A percentile compares a stretch with the other conserved stretches of the same genome.
Evolutionary conservation across 2,329 filamentous ascomycete genomes (phyloP).

Genomic region (Ophiocordyceps camponoti-floridani): DNA sequence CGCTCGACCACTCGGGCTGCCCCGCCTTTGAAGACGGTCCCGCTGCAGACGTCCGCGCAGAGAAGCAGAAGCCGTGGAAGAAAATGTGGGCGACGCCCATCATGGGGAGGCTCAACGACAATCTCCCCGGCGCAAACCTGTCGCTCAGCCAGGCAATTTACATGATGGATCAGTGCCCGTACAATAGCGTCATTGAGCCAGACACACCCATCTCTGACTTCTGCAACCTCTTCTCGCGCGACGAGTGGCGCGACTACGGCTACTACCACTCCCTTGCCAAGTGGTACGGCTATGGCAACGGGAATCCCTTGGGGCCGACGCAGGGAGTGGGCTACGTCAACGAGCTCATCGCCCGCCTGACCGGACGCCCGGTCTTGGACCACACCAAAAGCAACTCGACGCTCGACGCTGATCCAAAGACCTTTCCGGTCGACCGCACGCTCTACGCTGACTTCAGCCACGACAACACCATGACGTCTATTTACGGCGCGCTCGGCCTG

Average conservation of each 20-base stretch:
- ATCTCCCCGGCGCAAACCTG: slow-evolving; percentile 51
- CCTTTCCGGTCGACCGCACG: slow-evolving; percentile 52
- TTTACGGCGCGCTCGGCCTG: slow-evolving; percentile 61
- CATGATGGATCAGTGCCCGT: slow-evolving; percentile 82
- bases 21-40: slow-evolving; percentile 47
- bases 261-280: slow-evolving; percentile 69
- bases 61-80: slow-evolving; percentile 39
- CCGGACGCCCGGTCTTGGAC: slow-evolving; percentile 48
- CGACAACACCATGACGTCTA: slow-evolving; percentile 69
- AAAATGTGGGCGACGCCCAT: slow-evolving; percentile 50
- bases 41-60: slow-evolving; percentile 25
- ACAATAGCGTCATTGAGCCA: slow-evolving; percentile 52
- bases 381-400: slow-evolving; percentile 62
- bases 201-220: slow-evolving; percentile 42
- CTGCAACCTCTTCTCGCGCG: slow-evolving; percentile 53
- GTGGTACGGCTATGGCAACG: slow-evolving; percentile 65
- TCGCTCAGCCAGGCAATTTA: slow-evolving; percentile 42
- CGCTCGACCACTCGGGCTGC: slow-evolving; percentile 59
- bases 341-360: slow-evolving; percentile 71
- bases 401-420: slow-evolving; percentile 45
- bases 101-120: slow-evolving; percentile 46
- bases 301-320: slow-evolving; percentile 62
- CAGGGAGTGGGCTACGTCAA: slow-evolving; percentile 81
- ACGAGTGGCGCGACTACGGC: slow-evolving; percentile 65
- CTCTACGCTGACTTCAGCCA: slow-evolving; percentile 86